Conservation (phyloP, 306 rosid genomes). For the Citrullus mucosospermus region DNA sequence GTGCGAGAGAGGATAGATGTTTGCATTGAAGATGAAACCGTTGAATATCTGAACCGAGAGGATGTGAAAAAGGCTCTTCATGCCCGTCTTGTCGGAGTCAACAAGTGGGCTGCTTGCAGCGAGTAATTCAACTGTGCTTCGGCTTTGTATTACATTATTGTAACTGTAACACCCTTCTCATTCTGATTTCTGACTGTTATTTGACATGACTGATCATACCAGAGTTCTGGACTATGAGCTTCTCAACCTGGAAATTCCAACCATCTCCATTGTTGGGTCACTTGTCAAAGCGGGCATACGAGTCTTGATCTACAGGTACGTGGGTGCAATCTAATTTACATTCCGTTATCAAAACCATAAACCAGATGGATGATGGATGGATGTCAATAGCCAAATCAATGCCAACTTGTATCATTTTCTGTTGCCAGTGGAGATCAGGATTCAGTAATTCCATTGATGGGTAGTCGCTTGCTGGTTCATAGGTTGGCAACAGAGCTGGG, state of each 20-base stretch:
- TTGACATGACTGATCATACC: neutral
- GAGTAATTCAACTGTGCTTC: constrained; percentile 16
- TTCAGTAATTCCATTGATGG: constrained; percentile 84
- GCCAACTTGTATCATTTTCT: neutral
- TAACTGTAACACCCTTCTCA: neutral
- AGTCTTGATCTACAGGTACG: constrained; percentile 19
- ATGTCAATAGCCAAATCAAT: neutral
- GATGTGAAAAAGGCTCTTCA: constrained; percentile 58
- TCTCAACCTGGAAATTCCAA: constrained; percentile 23
- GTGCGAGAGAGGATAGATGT: constrained; percentile 39
- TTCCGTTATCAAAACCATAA: neutral
- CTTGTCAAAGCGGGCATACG: constrained; percentile 20
- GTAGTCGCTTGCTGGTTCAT: constrained; percentile 69
- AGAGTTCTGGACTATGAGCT: constrained; percentile 23
- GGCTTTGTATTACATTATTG: neutral
- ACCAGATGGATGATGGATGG: neutral
- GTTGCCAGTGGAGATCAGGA: constrained; percentile 82
- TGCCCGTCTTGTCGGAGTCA: constrained; percentile 49
- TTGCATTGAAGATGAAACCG: constrained; percentile 50
- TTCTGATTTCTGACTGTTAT: neutral
- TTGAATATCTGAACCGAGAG: constrained; percentile 42
- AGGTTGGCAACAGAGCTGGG: constrained; percentile 48
- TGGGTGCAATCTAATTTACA: neutral
- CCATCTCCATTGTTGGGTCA: constrained; percentile 18
- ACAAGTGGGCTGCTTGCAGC: constrained; percentile 44